Conservation (phyloP, 805 yeast genomes). For the Yarrowia yakushimensis region DNA sequence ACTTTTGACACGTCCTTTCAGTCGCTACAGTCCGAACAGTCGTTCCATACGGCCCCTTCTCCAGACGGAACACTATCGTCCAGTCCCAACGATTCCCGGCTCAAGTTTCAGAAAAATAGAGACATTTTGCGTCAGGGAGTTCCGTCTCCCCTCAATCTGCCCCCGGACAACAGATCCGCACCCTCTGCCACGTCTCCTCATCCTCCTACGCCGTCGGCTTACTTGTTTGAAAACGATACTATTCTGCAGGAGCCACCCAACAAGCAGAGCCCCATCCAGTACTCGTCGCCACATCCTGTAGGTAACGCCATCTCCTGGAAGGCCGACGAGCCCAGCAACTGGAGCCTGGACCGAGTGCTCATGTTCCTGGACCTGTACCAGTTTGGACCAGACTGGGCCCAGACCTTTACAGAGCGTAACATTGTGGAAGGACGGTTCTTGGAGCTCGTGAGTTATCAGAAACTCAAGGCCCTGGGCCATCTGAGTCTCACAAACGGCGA, state of each 20-base stretch:
- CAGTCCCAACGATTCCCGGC: not conserved
- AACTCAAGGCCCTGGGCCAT: constrained; percentile 46
- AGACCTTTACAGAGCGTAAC: constrained; percentile 53
- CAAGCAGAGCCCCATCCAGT: constrained; percentile 5
- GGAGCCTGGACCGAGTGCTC: constrained; percentile 68
- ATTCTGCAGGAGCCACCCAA: not conserved
- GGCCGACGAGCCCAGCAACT: constrained; percentile 49
- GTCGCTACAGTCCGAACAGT: constrained; percentile 6
- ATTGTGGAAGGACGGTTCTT: constrained; percentile 63
- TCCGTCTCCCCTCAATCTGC: not conserved
- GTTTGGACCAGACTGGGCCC: constrained; percentile 74
- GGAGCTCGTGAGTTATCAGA: constrained; percentile 63
- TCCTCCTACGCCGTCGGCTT: constrained; percentile 7
- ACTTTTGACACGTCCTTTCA: constrained; percentile 8
- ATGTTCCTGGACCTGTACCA: constrained; percentile 66
- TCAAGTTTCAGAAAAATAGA: not conserved
- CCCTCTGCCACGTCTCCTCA: constrained; percentile 2
- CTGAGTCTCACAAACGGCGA: constrained; percentile 36
- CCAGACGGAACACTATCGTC: constrained; percentile 1
- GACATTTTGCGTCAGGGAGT: constrained; percentile 1
- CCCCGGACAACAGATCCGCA: not conserved
- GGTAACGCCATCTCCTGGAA: constrained; percentile 10
- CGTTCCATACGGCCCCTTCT: constrained; percentile 20
- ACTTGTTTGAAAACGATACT: not conserved
- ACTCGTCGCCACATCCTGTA: constrained; percentile 14